Evolutionary conservation across 2,329 filamentous ascomycete genomes (phyloP), one percentile per base, ranked within the genome.

Genomic region (Chaetothyriales sp.): DNA sequence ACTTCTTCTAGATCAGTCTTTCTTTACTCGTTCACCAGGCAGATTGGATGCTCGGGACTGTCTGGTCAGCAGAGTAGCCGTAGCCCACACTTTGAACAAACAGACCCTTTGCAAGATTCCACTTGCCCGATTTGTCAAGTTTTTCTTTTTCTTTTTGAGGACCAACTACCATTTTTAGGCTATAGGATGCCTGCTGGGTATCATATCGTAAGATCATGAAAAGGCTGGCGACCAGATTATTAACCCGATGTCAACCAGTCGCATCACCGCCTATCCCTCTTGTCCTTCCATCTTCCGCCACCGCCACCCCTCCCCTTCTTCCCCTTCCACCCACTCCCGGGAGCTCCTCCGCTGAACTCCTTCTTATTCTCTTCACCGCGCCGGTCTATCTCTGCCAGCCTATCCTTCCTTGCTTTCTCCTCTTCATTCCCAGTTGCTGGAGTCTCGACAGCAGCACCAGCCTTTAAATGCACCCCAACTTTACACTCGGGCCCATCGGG

Each of bases 401-500:
- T 54, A 7, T 58, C 55, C 22, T 51, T 48, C 33, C 58, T 52
- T 43, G 54, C 48, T n/a, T 51, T 48, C 13, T 61, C 59, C 20
- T 47, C 54, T 9, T 54, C 55, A 10, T 40, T 40, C 33, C 4
- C 10, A 10, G 33, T 2, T 15, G 13, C 10, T 15, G 46, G 53
- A 10, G 55, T 54, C 29, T 28, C 51, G 6, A 44, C 51, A 8
- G 43, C 43, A n/a, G 22, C 51, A 4, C 49, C 47, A 22, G 53
- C 56, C 43, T 59, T 62, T 2, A 62, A 51, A 67, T 98, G 92
- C 5, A 87, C 84, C 18, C 86, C 86, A 57, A 84, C 79, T 64
- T 81, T 82, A 70, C 92, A 98, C 6, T 73, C 73, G 55, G 67
- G 68, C 68, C 83, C 90, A 51, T 94, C 85, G 0, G 92, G 92